Evolutionary conservation across 345 rosid species (phyloP), one percentile per base, ranked within the genome.

Genomic region (Hibiscus mutabilis): DNA sequence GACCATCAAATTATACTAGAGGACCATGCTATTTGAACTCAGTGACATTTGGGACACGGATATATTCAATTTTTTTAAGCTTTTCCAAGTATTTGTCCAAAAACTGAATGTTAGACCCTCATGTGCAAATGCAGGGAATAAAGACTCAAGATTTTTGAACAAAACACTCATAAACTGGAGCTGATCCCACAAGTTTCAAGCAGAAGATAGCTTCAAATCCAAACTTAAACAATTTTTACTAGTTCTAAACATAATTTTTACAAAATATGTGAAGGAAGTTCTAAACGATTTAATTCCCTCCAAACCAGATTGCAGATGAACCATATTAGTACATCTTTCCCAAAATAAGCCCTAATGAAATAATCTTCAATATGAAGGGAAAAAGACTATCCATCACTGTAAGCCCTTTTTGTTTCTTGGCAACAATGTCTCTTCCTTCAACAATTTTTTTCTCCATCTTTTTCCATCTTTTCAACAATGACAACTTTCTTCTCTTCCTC

Each of bases 281-380:
- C n/a, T n/a, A n/a, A n/a, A n/a, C n/a, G n/a, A n/a, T n/a, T 87
- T 89, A 5, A 85, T 77, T 78, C 80, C 90, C 72, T 83, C 53
- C 49, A 83, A 67, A 56, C 84, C 84, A 56, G 95, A 80, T 18
- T 83, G 91, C 76, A 83, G 68, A 63, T 80, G 79, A 74, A 84
- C 76, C 73, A 73, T 83, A 61, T 79, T 89, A 62, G 85, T 0
- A 89, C 89, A 69, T 84, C 90, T 73, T 87, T 87, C 15, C 95
- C 91, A 70, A 88, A 84, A 78, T 79, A 87, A 77, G 95, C 95
- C 78, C 86, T 87, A 21, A 87, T 75, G 70, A 89, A 89, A 73
- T 89, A 80, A 57, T 84, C 88, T 66, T 87, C 87, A 64, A 89
- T 82, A n/a, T n/a, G n/a, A n/a, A n/a, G n/a, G n/a, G n/a, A n/a